Conservation (phyloP, 192 early-diverging fungal species). For the Haplosporangium gracile region DNA sequence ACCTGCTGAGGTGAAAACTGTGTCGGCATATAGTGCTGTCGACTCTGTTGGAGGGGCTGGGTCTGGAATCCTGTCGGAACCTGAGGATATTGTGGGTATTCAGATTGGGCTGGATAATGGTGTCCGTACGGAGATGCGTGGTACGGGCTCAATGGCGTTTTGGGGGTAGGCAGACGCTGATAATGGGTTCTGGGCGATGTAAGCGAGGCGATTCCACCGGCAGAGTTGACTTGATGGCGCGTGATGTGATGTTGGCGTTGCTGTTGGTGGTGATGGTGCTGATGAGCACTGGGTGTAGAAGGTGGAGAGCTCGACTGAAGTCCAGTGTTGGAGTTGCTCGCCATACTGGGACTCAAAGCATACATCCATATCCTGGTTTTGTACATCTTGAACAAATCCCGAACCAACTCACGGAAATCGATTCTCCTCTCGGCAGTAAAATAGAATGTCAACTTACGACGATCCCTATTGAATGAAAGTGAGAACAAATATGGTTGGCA, state of each 20-base stretch:
- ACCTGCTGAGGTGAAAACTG: conserved; percentile 10
- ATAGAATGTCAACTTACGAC: conserved; percentile 96
- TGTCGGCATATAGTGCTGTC: background rate
- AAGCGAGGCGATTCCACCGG: background rate
- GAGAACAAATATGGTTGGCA: background rate
- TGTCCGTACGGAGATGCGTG: conserved; percentile 11
- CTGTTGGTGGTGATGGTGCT: conserved; percentile 1
- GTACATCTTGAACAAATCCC: conserved; percentile 96
- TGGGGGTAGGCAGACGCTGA: conserved; percentile 1
- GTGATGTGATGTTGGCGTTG: conserved; percentile 5
- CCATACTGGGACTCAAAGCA: conserved; percentile 51
- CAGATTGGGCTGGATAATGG: conserved; percentile 13
- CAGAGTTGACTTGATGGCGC: background rate
- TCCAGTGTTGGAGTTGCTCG: background rate
- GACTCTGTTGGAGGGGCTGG: conserved; percentile 16
- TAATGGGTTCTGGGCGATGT: background rate
- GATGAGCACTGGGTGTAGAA: background rate
- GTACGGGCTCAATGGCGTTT: conserved; percentile 9
- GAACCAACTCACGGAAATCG: conserved; percentile 96
- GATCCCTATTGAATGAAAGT: conserved; percentile 71
- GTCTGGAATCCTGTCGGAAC: conserved; percentile 16
- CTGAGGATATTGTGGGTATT: conserved; percentile 25
- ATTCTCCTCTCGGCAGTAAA: conserved; percentile 95
- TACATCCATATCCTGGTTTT: conserved; percentile 99
- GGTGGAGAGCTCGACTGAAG: conserved; percentile 27